Evolutionary conservation across 2,329 filamentous ascomycete species (phyloP), one percentile per base, ranked within the genome.

Genomic region (Colletotrichum salicis): DNA sequence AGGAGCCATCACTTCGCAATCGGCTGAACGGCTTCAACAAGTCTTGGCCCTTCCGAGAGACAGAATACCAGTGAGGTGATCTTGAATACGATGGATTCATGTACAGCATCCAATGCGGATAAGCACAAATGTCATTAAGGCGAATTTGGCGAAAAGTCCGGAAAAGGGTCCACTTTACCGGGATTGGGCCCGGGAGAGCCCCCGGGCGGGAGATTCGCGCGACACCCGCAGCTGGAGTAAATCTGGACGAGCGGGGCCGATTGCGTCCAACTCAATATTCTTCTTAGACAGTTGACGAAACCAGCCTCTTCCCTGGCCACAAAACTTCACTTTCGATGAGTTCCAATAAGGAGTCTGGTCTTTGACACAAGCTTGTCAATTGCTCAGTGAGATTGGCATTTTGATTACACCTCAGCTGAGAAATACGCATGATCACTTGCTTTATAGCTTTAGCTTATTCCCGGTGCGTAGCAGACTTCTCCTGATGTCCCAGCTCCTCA

Each of bases 401-500:
- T 29, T 29, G 27, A 41, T 41, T 8, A 41, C 27, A 4, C 19
- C 15, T 41, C 37, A 19, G 19, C 6, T 41, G 19, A 2, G 19
- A 41, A 19, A 15, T 15, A 41, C 37, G 15, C 19, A 5, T 22
- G 7, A 5, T 3, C 19, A 8, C 10, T n/a, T 48, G 45, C 22
- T 24, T 19, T 3, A 15, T 3, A 15, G 15, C 5, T 37, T 22
- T 19, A 13, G 10, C 8, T 10, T 27, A 70, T 37, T 74, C 72
- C 8, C 27, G 70, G 31, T 74, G 66, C 15, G 64, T 73, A 13
- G 70, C 72, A 22, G 55, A 56, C 63, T 74, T 73, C 31, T 74
- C 66, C 45, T 74, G 72, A 6, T 73, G 71, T 4, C 56, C 70
- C 27, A 4, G 57, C 41, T 74, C 72, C 48, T 74, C 72, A 51